Evolutionary conservation across 306 rosid genomes (phyloP).

Genomic region (barrel medic (Medicago truncatula)): DNA sequence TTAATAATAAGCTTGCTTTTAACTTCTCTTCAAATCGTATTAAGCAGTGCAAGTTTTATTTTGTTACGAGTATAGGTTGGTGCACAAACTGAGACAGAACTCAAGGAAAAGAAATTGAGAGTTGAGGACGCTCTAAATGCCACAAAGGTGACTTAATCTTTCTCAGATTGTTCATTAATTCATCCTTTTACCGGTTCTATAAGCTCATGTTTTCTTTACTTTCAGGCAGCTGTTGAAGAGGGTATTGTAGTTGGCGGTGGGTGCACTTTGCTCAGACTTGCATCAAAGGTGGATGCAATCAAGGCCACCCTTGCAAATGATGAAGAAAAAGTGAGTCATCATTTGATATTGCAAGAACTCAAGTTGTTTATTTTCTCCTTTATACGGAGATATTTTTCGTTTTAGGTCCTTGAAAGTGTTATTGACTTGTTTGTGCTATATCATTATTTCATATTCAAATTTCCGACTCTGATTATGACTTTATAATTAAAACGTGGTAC

Average conservation of each 20-base stretch:
- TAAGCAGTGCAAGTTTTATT: background rate
- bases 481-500: slow-evolving; percentile 27
- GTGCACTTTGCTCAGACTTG: slow-evolving; percentile 92
- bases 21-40: background rate
- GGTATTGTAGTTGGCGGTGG: slow-evolving; percentile 99
- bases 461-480: background rate
- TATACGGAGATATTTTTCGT: background rate
- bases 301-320: slow-evolving; percentile 78
- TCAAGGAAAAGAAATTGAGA: slow-evolving; percentile 95
- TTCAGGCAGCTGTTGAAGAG: slow-evolving; percentile 98
- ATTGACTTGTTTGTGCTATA: background rate
- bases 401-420: slow-evolving; percentile 23
- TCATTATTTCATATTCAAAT: background rate
- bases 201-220: slow-evolving; percentile 27
- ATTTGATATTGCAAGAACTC: background rate
- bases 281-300: slow-evolving; percentile 92
- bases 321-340: slow-evolving; percentile 80
- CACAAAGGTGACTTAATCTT: slow-evolving; percentile 70
- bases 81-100: slow-evolving; percentile 99
- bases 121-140: slow-evolving; percentile 99
- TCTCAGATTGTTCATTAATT: background rate
- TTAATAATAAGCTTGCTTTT: background rate
- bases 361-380: background rate
- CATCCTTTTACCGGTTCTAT: background rate
- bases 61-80: slow-evolving; percentile 66